A percentile compares a stretch with the other conserved stretches of the same genome.
Conservation (phyloP, 306 rosid species). For the Biancaea sappan region DNA sequence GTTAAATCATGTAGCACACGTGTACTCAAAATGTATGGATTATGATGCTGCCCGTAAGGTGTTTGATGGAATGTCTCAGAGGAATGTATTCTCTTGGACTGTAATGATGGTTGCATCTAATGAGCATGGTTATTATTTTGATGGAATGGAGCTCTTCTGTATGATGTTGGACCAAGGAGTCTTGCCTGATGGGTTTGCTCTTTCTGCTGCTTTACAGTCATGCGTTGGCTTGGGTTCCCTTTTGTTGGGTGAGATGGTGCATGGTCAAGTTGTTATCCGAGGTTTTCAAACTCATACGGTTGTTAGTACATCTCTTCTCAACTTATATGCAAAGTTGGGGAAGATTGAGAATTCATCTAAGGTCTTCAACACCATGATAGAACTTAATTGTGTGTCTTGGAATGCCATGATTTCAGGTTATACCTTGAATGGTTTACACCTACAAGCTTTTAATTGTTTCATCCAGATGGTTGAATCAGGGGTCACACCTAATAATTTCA, state of each 20-base stretch:
- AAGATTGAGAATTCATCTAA: constrained; percentile 50
- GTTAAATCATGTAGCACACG: constrained; percentile 58
- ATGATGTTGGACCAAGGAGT: constrained; percentile 58
- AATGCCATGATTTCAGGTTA: constrained; percentile 80
- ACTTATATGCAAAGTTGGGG: constrained; percentile 73
- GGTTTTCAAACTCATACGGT: constrained; percentile 59
- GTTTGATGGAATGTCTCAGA: constrained; percentile 64
- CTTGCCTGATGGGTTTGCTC: constrained; percentile 62
- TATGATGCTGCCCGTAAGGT: constrained; percentile 46
- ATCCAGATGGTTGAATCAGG: constrained; percentile 53
- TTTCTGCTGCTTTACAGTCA: constrained; percentile 62
- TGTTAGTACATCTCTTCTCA: constrained; percentile 73
- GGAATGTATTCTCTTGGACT: constrained; percentile 72
- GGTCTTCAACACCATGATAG: constrained; percentile 60
- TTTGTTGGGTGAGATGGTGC: constrained; percentile 61
- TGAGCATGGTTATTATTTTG: constrained; percentile 47
- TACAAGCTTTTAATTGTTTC: constrained; percentile 60
- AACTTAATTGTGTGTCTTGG: constrained; percentile 62
- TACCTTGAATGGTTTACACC: constrained; percentile 48
- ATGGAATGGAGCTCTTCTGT: constrained; percentile 56
- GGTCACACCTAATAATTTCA: constrained; percentile 45
- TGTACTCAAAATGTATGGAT: constrained; percentile 60
- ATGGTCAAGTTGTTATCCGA: constrained; percentile 61
- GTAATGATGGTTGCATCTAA: constrained; percentile 65
- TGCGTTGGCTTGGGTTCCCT: constrained; percentile 58